phyloP scores from a whole-genome alignment of 345 rosid genomes.

The Lenwebbia sp. region DNA sequence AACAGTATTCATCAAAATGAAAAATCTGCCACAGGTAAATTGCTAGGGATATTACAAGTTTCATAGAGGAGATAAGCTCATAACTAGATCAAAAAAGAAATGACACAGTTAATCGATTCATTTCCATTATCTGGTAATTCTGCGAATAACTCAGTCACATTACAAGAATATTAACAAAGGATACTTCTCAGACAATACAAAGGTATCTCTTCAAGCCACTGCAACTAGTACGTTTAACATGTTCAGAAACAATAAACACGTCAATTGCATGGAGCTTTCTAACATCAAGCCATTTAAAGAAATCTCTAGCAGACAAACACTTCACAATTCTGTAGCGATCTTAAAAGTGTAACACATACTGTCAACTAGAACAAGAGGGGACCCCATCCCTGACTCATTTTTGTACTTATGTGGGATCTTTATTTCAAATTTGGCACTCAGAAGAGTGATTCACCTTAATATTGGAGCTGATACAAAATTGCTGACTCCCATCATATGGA shows the following conservation, averaged over 20 bases:
- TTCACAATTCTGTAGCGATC: background rate
- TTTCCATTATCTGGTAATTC: background rate
- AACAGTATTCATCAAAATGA: background rate
- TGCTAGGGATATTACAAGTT: background rate
- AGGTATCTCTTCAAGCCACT: background rate
- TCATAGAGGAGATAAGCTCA: background rate
- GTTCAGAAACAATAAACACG: background rate
- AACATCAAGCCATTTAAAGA: background rate
- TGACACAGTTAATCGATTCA: background rate
- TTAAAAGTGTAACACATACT: background rate
- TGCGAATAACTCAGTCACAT: background rate
- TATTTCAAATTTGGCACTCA: background rate
- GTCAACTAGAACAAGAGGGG: background rate
- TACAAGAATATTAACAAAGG: background rate
- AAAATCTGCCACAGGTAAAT: background rate
- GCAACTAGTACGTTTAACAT: background rate
- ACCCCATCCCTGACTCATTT: background rate
- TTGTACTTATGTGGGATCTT: background rate
- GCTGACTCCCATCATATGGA: background rate
- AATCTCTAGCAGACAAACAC: background rate
- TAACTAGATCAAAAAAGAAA: background rate
- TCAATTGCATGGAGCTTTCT: background rate
- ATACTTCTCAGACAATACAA: background rate
- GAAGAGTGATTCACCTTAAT: background rate
- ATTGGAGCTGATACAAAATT: background rate